Evolutionary conservation across 192 early-diverging fungal genomes (phyloP), one percentile per base, ranked within the genome.

Genomic region (Backusella luteola): DNA sequence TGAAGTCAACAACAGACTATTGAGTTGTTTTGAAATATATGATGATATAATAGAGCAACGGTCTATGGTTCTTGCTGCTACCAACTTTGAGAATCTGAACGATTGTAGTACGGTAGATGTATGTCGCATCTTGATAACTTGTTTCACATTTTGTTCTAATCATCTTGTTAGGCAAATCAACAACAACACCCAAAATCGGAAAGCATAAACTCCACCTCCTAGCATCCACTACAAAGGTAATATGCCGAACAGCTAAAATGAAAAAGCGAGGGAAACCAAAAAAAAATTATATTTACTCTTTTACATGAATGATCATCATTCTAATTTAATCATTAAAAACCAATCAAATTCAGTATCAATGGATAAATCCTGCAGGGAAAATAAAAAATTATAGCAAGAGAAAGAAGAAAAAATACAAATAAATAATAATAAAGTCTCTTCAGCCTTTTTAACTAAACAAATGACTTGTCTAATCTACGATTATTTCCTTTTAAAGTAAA

Each of bases 41-140:
- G 82, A 87, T 39, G 87, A 89, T 59, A 88, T 89, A 84, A 75
- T 89, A 74, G 88, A 89, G 69, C 81, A 82, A 34, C 77, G 82
- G 23, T 81, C 81, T 23, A 29, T 89, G 41, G 73, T 53, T 66
- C 67, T 72, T 41, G 85, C 85, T 9, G 87, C 80, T 9, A 79
- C 78, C 39, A 84, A 80, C 19, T 89, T 84, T 19, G 75, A 75
- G 35, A 12, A 68, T 5, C 32, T 74, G n/a, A 73, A 83, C 66
- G 42, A 59, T 36, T 66, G 74, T 46, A 59, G 63, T 36, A 75
- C 69, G 29, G 56, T 52, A 63, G 14, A 46, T 68, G n/a, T 53
- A 35, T 35, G 41, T 34, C 21, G n/a, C 41, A n/a, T 19, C 42
- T n/a, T 49, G 14, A 46, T 36, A 49, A 15, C 19, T 21, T 49